Evolutionary conservation across 495 filamentous ascomycete genomes (phyloP).

Genomic region (Tuber aestivum): DNA sequence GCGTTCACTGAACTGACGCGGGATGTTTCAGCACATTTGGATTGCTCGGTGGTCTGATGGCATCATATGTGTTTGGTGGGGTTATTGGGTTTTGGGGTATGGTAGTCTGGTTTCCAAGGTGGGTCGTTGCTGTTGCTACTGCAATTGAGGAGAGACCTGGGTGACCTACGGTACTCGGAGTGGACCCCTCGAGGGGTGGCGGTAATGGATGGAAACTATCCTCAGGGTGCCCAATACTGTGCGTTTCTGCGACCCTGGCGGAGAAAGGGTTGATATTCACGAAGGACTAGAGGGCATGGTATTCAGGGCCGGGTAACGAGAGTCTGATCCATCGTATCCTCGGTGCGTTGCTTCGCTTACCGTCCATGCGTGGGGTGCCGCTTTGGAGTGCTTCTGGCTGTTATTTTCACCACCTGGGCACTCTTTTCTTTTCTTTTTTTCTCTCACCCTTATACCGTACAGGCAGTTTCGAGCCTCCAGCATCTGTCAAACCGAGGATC

Average conservation of each 20-base stretch:
- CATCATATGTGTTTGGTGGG: not conserved
- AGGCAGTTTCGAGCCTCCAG: not conserved
- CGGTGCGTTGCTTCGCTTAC: not conserved
- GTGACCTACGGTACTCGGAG: not conserved
- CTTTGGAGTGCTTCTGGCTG: not conserved
- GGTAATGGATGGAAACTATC: not conserved
- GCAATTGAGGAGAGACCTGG: not conserved
- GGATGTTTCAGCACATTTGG: not conserved
- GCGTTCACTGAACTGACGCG: not conserved
- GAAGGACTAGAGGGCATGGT: not conserved
- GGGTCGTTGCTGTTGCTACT: not conserved
- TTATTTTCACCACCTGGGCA: not conserved
- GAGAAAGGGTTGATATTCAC: not conserved
- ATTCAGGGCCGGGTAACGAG: not conserved
- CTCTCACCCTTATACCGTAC: not conserved
- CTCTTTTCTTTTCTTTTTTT: too few species aligned
- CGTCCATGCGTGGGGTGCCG: not conserved
- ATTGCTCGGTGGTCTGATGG: not conserved
- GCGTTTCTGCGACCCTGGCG: not conserved
- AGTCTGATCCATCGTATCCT: not conserved
- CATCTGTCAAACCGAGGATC: conserved; percentile 4
- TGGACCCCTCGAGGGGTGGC: not conserved
- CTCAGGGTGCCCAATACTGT: not conserved
- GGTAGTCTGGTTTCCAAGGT: not conserved
- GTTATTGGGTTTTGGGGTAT: not conserved